These are phyloP conservation scores for Solanum piurae DNA, from an alignment of 257 asterid genomes.

Conservation along the genomic window DNA sequence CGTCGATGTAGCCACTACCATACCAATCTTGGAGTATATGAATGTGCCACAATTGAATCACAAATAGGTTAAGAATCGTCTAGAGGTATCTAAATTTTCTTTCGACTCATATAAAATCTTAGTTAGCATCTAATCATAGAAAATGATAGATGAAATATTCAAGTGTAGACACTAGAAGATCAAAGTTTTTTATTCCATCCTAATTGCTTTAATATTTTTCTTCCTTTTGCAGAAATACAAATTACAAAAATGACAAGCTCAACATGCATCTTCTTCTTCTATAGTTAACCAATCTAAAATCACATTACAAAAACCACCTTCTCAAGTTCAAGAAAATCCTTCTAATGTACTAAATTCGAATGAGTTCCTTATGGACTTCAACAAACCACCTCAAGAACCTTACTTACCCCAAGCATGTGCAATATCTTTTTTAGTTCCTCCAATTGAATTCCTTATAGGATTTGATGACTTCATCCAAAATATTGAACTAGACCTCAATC, in stretches of 20 bases:
- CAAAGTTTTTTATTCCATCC: too few species aligned
- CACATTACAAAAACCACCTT: neutral
- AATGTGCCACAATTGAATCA: too few species aligned
- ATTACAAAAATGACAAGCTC: neutral
- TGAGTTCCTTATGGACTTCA: too few species aligned
- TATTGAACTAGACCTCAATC: neutral
- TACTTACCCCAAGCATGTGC: neutral
- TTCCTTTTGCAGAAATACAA: too few species aligned
- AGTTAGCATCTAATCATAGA: neutral
- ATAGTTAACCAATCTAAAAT: neutral
- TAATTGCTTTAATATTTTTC: too few species aligned
- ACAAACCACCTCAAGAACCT: too few species aligned
- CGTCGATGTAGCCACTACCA: too few species aligned
- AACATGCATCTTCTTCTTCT: neutral
- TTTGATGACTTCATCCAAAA: neutral
- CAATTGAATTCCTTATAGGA: neutral
- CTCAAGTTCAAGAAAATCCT: neutral
- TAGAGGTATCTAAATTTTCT: too few species aligned
- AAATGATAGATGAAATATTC: neutral
- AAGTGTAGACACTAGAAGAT: neutral
- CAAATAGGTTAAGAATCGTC: too few species aligned
- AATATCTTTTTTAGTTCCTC: neutral
- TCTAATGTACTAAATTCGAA: too few species aligned
- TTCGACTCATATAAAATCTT: neutral
- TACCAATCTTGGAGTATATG: too few species aligned